These are phyloP conservation scores for Ceratocystis cacaofunesta DNA, from an alignment of 2,329 filamentous ascomycete species.

Conservation along the genomic window DNA sequence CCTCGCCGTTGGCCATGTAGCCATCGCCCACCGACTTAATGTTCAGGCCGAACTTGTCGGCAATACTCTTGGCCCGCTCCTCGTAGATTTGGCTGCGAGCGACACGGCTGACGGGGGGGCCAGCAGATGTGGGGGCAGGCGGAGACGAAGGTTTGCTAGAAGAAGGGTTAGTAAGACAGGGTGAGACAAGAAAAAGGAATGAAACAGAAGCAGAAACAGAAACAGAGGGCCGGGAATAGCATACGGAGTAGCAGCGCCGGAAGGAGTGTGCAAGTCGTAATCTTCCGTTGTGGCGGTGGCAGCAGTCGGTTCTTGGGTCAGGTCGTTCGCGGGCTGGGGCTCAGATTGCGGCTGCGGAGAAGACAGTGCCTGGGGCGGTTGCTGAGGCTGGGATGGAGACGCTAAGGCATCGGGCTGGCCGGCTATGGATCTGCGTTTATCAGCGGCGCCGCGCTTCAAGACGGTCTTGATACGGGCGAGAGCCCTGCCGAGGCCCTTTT, in stretches of 20 bases:
- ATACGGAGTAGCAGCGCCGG: not conserved
- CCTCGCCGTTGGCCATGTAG: slow-evolving; percentile 28
- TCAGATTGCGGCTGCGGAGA: not conserved
- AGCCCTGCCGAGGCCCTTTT: slow-evolving; percentile 34
- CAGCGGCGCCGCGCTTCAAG: slow-evolving; percentile 29
- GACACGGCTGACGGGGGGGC: slow-evolving; percentile 14
- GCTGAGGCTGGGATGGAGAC: not conserved
- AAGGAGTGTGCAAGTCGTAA: not conserved
- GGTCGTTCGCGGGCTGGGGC: not conserved
- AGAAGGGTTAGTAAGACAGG: not conserved
- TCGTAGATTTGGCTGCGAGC: slow-evolving; percentile 36
- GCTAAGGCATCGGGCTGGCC: not conserved
- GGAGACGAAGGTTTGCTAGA: not conserved
- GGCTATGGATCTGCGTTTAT: not conserved
- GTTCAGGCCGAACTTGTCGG: slow-evolving; percentile 40
- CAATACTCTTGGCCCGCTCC: slow-evolving; percentile 41
- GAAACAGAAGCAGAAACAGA: not conserved
- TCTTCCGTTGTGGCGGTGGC: not conserved
- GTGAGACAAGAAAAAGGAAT: not conserved
- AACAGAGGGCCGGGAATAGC: not conserved
- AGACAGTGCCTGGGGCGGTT: not conserved
- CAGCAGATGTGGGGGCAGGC: slow-evolving; percentile 20
- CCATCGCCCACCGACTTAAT: slow-evolving; percentile 36
- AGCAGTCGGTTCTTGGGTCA: not conserved
- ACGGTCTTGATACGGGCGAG: slow-evolving; percentile 37